These are phyloP conservation scores for Cucurbita pepo DNA, from an alignment of 306 rosid species.

Conservation along the genomic window DNA sequence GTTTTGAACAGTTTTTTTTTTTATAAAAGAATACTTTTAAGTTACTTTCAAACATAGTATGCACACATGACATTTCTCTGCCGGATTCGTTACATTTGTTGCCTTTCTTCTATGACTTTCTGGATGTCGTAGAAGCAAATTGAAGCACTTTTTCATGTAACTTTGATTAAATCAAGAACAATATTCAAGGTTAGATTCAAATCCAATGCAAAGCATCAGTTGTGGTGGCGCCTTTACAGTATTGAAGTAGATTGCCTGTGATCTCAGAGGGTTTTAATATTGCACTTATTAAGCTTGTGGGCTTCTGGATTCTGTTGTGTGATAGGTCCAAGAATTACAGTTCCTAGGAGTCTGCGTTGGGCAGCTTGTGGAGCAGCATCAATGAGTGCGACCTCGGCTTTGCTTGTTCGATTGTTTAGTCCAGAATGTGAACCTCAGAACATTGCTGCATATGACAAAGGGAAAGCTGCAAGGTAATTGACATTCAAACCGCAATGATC, in stretches of 20 bases:
- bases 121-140: neutral
- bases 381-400: conserved; percentile 59
- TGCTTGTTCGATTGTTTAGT: conserved; percentile 71
- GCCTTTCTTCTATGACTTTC: neutral
- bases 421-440: conserved; percentile 98
- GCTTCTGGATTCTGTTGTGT: neutral
- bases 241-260: neutral
- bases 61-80: neutral
- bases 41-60: too few relatives aligned
- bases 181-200: neutral
- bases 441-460: conserved; percentile 78
- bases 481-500: neutral
- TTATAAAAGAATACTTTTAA: too few relatives aligned
- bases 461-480: conserved; percentile 21
- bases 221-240: neutral
- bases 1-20: neutral
- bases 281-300: neutral
- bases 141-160: neutral
- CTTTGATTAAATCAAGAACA: neutral
- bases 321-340: conserved; percentile 73
- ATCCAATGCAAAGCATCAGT: neutral
- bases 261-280: neutral
- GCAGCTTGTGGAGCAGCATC: conserved; percentile 77
- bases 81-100: neutral
- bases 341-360: conserved; percentile 81